Base-by-base conservation (phyloP, 208 protist species). In the Eutreptiella sp. region DNA sequence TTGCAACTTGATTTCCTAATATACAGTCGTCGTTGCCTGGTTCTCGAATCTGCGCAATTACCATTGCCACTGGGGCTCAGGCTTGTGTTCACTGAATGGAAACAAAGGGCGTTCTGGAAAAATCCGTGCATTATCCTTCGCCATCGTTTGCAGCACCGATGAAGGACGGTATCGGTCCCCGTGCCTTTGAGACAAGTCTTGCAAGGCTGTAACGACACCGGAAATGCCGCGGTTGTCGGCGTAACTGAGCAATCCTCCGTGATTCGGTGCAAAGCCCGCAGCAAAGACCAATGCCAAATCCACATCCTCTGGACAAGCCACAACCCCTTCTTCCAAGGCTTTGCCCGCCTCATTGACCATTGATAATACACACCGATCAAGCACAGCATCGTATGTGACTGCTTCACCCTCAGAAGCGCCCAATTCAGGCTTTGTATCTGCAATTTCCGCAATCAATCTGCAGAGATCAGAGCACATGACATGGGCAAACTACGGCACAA, bases 201-300 rank as follows among this genome's bases (percentile, higher is more conserved):
- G 31, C 73, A 92, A 83, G 34, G 71, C 67, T 11, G 71, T 45
- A 0, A 89, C 67, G 5, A 93, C 52, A 46, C 64, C 66, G 29
- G 75, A 59, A 0, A 79, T 53, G 0, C 83, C 83, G 19, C 72
- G 73, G 14, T 76, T 57, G 47, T 92, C 85, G 0, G 80, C 77
- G 59, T 83, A 90, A 61, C 80, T 75, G 39, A 73, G 76, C 3
- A 88, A 66, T 4, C 84, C 84, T 16, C 84, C 84, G 16, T 80
- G 72, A 66, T 83, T 87, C 28, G 84, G 71, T 4, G 84, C 73
- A 65, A 90, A 90, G 39, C 84, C 84, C 26, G 79, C 80, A 41
- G 82, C 84, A 63, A 79, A 90, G 47, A 90, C 75, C 81, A 88
- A 84, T 9, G 80, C 84, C 27, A 84, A 79, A 63, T 90, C 84